Evolutionary conservation across 2,329 filamentous ascomycete species (phyloP).

Genomic region (Ceratocystis huliohia): DNA sequence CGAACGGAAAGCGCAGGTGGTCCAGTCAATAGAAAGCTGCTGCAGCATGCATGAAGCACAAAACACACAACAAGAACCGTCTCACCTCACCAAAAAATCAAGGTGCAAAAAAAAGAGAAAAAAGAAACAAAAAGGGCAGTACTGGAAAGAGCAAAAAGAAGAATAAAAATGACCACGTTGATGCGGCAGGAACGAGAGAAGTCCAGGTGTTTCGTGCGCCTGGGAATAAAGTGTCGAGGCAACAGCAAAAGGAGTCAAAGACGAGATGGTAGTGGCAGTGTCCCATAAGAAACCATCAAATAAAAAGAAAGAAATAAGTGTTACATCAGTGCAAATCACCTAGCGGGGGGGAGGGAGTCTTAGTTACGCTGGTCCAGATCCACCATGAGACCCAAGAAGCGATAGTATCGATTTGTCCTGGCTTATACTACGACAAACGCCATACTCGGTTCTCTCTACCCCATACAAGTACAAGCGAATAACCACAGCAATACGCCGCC

Average conservation of each 20-base stretch:
- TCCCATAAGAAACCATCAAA: not conserved
- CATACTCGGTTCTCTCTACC: no score
- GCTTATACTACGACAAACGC: not conserved
- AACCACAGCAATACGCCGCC: not conserved
- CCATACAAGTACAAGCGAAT: no score
- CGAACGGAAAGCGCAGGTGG: not conserved
- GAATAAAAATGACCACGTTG: not conserved
- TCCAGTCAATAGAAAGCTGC: no score
- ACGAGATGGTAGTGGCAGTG: not conserved
- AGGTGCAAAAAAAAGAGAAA: not conserved
- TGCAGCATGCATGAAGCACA: no score
- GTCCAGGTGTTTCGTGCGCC: not conserved
- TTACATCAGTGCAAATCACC: slow-evolving; percentile 1
- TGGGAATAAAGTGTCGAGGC: not conserved
- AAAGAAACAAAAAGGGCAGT: not conserved
- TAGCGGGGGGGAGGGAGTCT: not conserved
- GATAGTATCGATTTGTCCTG: not conserved
- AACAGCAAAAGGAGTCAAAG: not conserved
- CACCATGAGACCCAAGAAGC: not conserved
- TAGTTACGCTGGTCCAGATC: not conserved
- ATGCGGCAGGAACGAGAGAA: not conserved
- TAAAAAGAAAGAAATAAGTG: slow-evolving; percentile 1
- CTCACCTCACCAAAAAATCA: not conserved
- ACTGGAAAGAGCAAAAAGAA: not conserved
- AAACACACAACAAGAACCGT: not conserved